Evolutionary conservation across 2,329 filamentous ascomycete genomes (phyloP), one percentile per base, ranked within the genome.

Genomic region (Aspergillus quadrilineatus): DNA sequence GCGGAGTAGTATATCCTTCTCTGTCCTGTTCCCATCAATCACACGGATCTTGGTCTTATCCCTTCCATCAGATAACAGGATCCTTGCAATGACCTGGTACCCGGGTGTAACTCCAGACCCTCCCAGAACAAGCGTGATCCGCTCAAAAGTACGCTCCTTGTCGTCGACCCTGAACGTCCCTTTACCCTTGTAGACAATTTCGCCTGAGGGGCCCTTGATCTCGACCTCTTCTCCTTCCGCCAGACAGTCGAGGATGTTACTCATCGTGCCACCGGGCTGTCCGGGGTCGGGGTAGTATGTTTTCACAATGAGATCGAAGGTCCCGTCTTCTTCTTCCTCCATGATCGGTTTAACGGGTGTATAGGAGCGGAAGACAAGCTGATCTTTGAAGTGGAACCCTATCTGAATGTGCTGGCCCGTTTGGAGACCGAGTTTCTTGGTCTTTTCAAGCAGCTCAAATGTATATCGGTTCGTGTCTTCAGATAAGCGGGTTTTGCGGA

Each of bases 331-430:
- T 49, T 79, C 69, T 6, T 47, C 51, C 10, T 65, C 64, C 0
- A 77, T 65, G 4, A 81, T 61, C 0, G 81, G 81, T 9, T 75
- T 67, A 0, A 77, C 80, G 0, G 81, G 81, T 0, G 80, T 82
- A 62, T 83, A 83, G 0, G 73, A 72, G 1, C 81, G 75, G 10
- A 81, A 73, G 9, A 83, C 70, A 71, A 83, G 79, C 50, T 75
- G 73, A 60, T 83, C 80, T 42, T 71, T 64, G 57, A 83, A 71
- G 56, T 84, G 80, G 61, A 83, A 82, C 2, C 80, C 81, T 7
- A 83, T 58, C 53, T 81, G 75, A 22, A 84, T 66, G 60, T 84
- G 81, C 63, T 84, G 79, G 52, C 80, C 79, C 0, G 78, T 83
- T 14, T 73, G 73, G 0, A 83, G 26, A 7, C 48, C 80, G 0